phyloP scores from a whole-genome alignment of 83 land plant genomes.

The Larix sibirica region DNA sequence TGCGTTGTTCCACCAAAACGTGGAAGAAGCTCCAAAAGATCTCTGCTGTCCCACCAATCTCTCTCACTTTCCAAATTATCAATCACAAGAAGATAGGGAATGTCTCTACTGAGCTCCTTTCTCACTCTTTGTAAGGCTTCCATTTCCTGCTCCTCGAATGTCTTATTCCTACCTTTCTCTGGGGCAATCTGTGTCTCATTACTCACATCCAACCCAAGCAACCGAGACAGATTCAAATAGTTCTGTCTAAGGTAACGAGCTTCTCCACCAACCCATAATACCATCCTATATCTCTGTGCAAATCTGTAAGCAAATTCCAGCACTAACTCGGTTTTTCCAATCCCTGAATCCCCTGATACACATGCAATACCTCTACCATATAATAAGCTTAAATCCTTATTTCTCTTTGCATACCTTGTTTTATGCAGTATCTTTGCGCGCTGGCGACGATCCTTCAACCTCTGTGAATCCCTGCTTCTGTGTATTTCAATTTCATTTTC shows the following conservation, averaged over 20 bases:
- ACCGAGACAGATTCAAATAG: conserved; percentile 56
- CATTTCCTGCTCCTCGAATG: conserved; percentile 82
- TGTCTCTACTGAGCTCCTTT: conserved; percentile 69
- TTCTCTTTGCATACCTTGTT: conserved; percentile 35
- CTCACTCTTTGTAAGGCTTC: conserved; percentile 65
- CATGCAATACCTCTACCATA: conserved; percentile 74
- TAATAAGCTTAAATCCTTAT: conserved; percentile 28
- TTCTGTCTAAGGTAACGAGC: conserved; percentile 76
- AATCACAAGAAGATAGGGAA: conserved; percentile 81
- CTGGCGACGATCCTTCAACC: conserved; percentile 5
- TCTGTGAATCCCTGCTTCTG: conserved; percentile 24
- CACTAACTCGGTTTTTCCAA: conserved; percentile 87
- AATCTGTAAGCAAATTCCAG: conserved; percentile 78
- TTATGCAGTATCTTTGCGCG: conserved; percentile 18
- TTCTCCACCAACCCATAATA: conserved; percentile 89
- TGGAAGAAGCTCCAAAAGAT: conserved; percentile 81
- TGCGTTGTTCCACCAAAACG: conserved; percentile 82
- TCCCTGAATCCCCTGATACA: conserved; percentile 78
- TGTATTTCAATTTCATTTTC: conserved; percentile 77
- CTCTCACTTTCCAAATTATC: conserved; percentile 86
- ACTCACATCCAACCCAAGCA: conserved; percentile 70
- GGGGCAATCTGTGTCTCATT: conserved; percentile 27
- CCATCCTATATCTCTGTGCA: conserved; percentile 79
- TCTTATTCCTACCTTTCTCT: conserved; percentile 49
- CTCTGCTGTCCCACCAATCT: conserved; percentile 84